Evolutionary conservation across 2,329 filamentous ascomycete genomes (phyloP), one percentile per base, ranked within the genome.

Genomic region (Orbilia quercus): DNA sequence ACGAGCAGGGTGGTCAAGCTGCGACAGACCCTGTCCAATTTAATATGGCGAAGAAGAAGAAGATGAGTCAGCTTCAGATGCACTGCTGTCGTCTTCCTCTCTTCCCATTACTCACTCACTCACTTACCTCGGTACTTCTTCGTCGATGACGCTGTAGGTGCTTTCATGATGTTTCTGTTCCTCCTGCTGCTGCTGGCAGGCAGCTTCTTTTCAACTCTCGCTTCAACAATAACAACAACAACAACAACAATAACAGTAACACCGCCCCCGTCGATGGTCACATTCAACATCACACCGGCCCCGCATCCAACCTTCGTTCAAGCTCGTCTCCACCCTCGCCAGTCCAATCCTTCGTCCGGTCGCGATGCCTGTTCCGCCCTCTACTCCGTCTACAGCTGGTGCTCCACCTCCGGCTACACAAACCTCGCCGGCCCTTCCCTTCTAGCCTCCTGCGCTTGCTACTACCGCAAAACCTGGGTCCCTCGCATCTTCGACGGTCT

Each of bases 301-400:
- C 69, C 69, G 6, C 54, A 66, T 51, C 69, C 59, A 16, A 59
- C 22, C 9, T 44, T 72, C 25, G 67, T 72, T 28, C 47, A 72
- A 20, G 40, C 50, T 1, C 54, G 67, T n/a, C 67, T 72, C n/a
- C 38, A 65, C 7, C 67, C 67, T 22, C 67, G 67, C 31, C 59
- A 65, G 20, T 42, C 67, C 14, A 34, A 16, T 36, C 5, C 34
- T 23, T 59, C 67, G 2, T 36, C 69, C 18, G 66, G 69, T 23
- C 69, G 69, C n/a, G 53, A 60, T 25, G 69, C 69, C 14, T 73
- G 69, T 57, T 66, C 69, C n/a, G 69, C 69, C 23, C 60, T 73
- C n/a, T 73, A 57, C 22, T 73, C 69, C 2, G 69, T 62, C 22
- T 73, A 73, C 60, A 73, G 69, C 28, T 73, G 60, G 69, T 73